Conservation (phyloP, 192 early-diverging fungal genomes). For the Rhizoclosmatium sp. region DNA sequence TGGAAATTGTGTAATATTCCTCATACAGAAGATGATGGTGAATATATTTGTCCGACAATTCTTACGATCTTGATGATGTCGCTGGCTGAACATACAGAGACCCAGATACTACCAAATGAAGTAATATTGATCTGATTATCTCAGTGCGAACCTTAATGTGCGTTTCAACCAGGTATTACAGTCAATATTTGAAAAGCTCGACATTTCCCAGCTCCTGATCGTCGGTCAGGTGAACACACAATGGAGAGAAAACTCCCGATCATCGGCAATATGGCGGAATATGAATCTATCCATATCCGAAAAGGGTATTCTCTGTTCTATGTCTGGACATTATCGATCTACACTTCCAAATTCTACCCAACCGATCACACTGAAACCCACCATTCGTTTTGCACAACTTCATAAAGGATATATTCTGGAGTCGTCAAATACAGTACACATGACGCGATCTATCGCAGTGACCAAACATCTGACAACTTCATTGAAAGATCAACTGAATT, state of each 20-base stretch:
- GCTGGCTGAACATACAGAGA: too few relatives aligned
- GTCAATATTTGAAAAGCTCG: constrained; percentile 8
- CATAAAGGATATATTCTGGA: neutral
- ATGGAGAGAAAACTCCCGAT: constrained; percentile 9
- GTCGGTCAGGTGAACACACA: neutral
- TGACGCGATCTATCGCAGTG: neutral
- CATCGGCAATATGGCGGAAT: neutral
- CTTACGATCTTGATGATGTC: too few relatives aligned
- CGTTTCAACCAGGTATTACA: constrained; percentile 1
- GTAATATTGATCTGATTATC: too few relatives aligned
- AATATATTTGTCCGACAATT: too few relatives aligned
- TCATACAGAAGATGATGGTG: too few relatives aligned
- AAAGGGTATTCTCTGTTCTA: constrained; percentile 6
- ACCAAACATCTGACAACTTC: neutral
- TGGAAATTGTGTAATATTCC: too few relatives aligned
- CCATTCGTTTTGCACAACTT: neutral
- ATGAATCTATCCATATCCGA: constrained; percentile 10
- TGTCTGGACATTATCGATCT: neutral
- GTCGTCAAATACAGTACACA: neutral
- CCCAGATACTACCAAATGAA: too few relatives aligned
- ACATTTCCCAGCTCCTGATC: neutral
- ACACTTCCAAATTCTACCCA: neutral
- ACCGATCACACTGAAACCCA: neutral
- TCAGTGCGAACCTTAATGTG: too few relatives aligned
- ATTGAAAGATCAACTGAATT: neutral